Conservation (phyloP, 176 grass and related monocot genomes). For the Cenchrus americanus region DNA sequence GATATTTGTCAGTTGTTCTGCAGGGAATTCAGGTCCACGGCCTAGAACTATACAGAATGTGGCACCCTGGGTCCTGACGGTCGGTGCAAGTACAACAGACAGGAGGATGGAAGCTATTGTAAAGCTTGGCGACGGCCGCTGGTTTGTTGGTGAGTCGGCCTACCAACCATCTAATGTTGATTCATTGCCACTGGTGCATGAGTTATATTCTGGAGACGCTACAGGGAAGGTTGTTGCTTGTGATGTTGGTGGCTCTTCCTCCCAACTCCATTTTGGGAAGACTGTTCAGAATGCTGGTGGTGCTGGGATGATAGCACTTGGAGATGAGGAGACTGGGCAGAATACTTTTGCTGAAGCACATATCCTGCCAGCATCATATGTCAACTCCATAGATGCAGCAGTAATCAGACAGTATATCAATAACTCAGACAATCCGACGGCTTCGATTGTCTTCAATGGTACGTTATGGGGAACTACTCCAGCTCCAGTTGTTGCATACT, state of each 20-base stretch:
- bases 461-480: slow-evolving; percentile 25
- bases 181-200: not conserved
- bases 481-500: slow-evolving; percentile 44
- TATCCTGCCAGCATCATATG: slow-evolving; percentile 38
- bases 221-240: slow-evolving; percentile 44
- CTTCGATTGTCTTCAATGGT: slow-evolving; percentile 44
- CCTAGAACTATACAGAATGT: not conserved
- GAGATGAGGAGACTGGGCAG: not conserved
- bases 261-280: not conserved
- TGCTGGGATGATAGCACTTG: slow-evolving; percentile 40
- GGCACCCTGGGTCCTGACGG: slow-evolving; percentile 53
- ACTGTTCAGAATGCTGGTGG: not conserved
- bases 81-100: slow-evolving; percentile 61
- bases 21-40: slow-evolving; percentile 42
- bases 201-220: not conserved
- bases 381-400: slow-evolving; percentile 12
- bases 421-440: not conserved
- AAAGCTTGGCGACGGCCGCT: slow-evolving; percentile 38
- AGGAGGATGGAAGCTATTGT: slow-evolving; percentile 44
- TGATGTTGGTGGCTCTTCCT: not conserved
- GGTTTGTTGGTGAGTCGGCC: slow-evolving; percentile 48
- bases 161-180: slow-evolving; percentile 43
- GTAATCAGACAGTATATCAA: slow-evolving; percentile 10
- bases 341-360: slow-evolving; percentile 40
- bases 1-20: slow-evolving; percentile 48